phyloP scores from a whole-genome alignment of 345 rosid species.

The Euphorbia lathyris region DNA sequence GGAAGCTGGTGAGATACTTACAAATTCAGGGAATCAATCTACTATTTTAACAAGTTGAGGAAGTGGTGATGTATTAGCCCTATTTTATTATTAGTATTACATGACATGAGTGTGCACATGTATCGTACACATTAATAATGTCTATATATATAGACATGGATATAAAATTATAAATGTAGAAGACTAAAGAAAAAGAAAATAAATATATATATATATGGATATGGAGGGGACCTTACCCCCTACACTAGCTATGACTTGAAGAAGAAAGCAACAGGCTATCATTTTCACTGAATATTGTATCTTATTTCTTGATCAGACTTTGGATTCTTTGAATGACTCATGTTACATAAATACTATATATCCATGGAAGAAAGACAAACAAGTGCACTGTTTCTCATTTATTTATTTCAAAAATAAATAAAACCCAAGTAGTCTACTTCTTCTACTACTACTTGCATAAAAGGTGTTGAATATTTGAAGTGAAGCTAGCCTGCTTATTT shows the following conservation, averaged over 20 bases:
- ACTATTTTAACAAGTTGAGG: too few relatives aligned
- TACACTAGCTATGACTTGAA: slow-evolving; percentile 1
- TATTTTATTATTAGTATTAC: too few relatives aligned
- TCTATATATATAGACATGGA: too few relatives aligned
- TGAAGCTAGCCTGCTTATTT: background rate
- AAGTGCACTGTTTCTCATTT: too few relatives aligned
- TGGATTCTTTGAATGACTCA: slow-evolving; percentile 21
- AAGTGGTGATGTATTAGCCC: too few relatives aligned
- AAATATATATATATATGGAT: background rate
- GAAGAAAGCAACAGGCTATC: slow-evolving; percentile 14
- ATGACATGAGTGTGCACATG: too few relatives aligned
- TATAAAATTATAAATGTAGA: too few relatives aligned
- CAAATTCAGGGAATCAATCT: too few relatives aligned
- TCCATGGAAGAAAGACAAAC: slow-evolving; percentile 8
- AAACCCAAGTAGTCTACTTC: background rate
- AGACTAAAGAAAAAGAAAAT: background rate
- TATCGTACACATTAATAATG: too few relatives aligned
- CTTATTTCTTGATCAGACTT: slow-evolving; percentile 15
- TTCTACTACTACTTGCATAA: background rate
- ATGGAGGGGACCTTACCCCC: slow-evolving; percentile 1
- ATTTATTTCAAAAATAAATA: background rate
- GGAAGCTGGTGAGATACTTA: too few relatives aligned
- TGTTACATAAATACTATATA: too few relatives aligned
- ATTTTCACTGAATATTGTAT: slow-evolving; percentile 3
- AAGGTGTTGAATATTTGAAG: background rate